phyloP scores from a whole-genome alignment of 441 rosid species.

The Erodium moschatum region DNA sequence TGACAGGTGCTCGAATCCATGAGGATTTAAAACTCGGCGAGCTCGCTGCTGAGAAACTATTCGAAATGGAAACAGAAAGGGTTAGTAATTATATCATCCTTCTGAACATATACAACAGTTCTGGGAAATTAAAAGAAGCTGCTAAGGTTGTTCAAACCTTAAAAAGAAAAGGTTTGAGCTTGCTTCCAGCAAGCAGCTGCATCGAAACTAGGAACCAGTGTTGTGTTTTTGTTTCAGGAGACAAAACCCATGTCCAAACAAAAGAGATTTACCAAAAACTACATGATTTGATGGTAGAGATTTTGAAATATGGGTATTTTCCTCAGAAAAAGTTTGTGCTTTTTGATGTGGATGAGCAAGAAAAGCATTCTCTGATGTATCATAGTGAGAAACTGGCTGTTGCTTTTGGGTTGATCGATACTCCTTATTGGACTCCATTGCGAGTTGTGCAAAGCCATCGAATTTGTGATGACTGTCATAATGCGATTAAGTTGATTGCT shows the following conservation, averaged over 20 bases:
- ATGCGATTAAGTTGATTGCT: constrained; percentile 54
- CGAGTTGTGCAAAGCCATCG: constrained; percentile 82
- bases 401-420: constrained; percentile 62
- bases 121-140: constrained; percentile 63
- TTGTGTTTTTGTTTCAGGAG: constrained; percentile 59
- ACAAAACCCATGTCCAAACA: constrained; percentile 43
- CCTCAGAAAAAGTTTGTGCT: constrained; percentile 43
- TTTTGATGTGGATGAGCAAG: constrained; percentile 69
- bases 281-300: constrained; percentile 55
- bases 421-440: constrained; percentile 45
- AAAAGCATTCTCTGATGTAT: constrained; percentile 32
- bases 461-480: constrained; percentile 71
- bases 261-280: constrained; percentile 56
- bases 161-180: constrained; percentile 62
- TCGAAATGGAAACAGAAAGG: constrained; percentile 77
- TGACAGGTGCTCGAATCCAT: constrained; percentile 71
- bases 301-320: constrained; percentile 43
- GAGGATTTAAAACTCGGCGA: constrained; percentile 72
- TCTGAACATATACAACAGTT: constrained; percentile 62
- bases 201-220: constrained; percentile 51
- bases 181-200: constrained; percentile 76
- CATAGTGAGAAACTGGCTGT: constrained; percentile 81
- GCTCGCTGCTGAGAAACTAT: constrained; percentile 69
- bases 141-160: constrained; percentile 55
- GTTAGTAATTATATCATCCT: constrained; percentile 66